These are phyloP conservation scores for Aspergillus incahuasiensis DNA, from an alignment of 495 filamentous ascomycete genomes.

Conservation along the genomic window DNA sequence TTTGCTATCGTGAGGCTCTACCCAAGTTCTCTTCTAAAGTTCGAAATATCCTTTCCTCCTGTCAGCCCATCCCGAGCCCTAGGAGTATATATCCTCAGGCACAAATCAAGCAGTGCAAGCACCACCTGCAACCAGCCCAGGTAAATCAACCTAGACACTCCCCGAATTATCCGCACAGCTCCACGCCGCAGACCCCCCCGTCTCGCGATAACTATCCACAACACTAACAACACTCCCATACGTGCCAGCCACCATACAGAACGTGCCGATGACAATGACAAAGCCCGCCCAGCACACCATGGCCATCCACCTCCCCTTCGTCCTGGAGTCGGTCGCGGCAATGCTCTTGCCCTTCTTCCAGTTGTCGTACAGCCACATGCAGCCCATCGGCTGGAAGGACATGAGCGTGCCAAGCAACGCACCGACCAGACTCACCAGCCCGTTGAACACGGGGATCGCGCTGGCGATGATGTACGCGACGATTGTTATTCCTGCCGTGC, in stretches of 20 bases:
- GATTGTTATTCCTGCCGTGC: constrained; percentile 52
- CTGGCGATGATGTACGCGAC: constrained; percentile 66
- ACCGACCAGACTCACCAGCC: constrained; percentile 56
- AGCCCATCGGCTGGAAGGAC: constrained; percentile 42
- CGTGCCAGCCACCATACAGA: constrained; percentile 52
- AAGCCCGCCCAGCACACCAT: constrained; percentile 30
- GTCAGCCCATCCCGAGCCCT: no score
- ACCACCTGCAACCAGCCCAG: no score
- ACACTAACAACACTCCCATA: constrained; percentile 55
- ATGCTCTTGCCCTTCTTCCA: constrained; percentile 28
- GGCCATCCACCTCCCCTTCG: constrained; percentile 27
- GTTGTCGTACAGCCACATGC: constrained; percentile 45
- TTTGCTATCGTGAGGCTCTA: no score
- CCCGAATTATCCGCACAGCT: constrained; percentile 36
- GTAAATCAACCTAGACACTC: no score
- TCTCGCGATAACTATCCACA: constrained; percentile 38
- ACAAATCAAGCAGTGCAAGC: no score
- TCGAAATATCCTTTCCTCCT: no score
- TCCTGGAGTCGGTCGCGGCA: constrained; percentile 16
- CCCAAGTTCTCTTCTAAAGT: no score
- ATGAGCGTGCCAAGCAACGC: constrained; percentile 50
- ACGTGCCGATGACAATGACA: constrained; percentile 33
- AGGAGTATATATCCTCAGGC: no score
- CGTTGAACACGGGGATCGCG: constrained; percentile 65
- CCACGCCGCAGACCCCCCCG: constrained; percentile 27